A percentile compares a stretch with the other conserved stretches of the same genome.
Evolutionary conservation across 2,329 filamentous ascomycete species (phyloP).

Genomic region (Fusarium bactridioides): DNA sequence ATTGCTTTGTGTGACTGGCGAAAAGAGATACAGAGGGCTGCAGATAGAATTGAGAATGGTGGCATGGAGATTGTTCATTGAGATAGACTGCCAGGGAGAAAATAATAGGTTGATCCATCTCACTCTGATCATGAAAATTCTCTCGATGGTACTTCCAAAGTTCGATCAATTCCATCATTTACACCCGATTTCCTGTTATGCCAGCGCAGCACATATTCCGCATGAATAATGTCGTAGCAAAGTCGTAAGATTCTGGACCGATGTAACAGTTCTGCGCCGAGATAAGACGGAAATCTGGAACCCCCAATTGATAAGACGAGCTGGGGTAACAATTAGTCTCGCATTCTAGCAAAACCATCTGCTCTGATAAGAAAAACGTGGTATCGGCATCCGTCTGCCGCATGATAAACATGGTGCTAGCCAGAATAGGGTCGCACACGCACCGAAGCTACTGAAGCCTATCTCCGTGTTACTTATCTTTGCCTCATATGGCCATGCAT

Average conservation of each 20-base stretch:
- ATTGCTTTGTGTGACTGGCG: constrained; percentile 83
- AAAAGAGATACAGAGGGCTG: constrained; percentile 37
- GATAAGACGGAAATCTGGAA: constrained; percentile 2
- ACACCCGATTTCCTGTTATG: fast-evolving
- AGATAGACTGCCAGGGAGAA: neutral
- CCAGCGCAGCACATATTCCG: neutral
- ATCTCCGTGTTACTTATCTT: neutral
- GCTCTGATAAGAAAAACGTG: neutral
- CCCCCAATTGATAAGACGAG: constrained; percentile 24
- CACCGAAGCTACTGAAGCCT: neutral
- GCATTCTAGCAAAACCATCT: neutral
- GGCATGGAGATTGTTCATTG: neutral
- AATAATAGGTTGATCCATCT: fast-evolving
- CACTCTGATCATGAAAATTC: fast-evolving
- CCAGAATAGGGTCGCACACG: constrained; percentile 4
- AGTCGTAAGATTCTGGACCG: neutral
- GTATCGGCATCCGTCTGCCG: neutral
- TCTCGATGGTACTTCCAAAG: fast-evolving
- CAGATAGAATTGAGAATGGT: constrained; percentile 37
- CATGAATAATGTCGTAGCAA: neutral
- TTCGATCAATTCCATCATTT: neutral
- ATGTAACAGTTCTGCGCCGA: constrained; percentile 10
- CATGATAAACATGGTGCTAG: constrained; percentile 19
- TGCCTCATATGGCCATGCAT: neutral
- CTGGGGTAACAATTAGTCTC: constrained; percentile 6